phyloP scores from a whole-genome alignment of 2,329 filamentous ascomycete genomes.

The Exophiala bonariae region DNA sequence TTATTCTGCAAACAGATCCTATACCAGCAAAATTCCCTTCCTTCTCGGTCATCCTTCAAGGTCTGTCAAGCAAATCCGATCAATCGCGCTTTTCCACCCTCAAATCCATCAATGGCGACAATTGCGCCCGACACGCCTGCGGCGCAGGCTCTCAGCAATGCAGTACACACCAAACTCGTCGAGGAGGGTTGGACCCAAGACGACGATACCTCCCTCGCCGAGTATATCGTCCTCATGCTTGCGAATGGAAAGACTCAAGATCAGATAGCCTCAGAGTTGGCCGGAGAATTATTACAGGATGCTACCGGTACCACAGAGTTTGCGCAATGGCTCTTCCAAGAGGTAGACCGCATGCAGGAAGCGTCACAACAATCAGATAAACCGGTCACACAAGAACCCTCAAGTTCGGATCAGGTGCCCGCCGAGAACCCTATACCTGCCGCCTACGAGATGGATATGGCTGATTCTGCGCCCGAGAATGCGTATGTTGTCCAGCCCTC shows the following conservation, averaged over 20 bases:
- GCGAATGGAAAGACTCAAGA: conserved; percentile 91
- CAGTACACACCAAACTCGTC: conserved; percentile 85
- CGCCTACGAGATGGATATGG: conserved; percentile 25
- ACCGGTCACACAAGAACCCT: conserved; percentile 45
- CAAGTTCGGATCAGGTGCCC: conserved; percentile 12
- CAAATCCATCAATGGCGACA: conserved; percentile 26
- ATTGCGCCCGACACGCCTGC: conserved; percentile 72
- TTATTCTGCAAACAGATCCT: too few species aligned
- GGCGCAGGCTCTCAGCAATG: conserved; percentile 76
- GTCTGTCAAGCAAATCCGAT: too few species aligned
- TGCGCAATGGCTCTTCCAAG: conserved; percentile 88
- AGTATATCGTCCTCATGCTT: conserved; percentile 97
- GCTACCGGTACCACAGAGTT: conserved; percentile 82
- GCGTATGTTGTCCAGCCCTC: conserved; percentile 21
- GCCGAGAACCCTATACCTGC: conserved; percentile 58
- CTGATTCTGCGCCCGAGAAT: conserved; percentile 28
- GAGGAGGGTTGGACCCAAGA: conserved; percentile 90
- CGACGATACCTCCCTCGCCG: conserved; percentile 78
- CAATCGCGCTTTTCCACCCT: too few species aligned
- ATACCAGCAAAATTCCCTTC: too few species aligned
- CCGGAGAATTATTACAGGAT: conserved; percentile 83
- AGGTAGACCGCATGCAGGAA: conserved; percentile 54
- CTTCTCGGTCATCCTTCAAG: too few species aligned
- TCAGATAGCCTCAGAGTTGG: conserved; percentile 84
- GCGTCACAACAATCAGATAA: conserved; percentile 56